Evolutionary conservation across 2,329 filamentous ascomycete species (phyloP), one percentile per base, ranked within the genome.

Genomic region (Sporothrix brunneoviolacea): DNA sequence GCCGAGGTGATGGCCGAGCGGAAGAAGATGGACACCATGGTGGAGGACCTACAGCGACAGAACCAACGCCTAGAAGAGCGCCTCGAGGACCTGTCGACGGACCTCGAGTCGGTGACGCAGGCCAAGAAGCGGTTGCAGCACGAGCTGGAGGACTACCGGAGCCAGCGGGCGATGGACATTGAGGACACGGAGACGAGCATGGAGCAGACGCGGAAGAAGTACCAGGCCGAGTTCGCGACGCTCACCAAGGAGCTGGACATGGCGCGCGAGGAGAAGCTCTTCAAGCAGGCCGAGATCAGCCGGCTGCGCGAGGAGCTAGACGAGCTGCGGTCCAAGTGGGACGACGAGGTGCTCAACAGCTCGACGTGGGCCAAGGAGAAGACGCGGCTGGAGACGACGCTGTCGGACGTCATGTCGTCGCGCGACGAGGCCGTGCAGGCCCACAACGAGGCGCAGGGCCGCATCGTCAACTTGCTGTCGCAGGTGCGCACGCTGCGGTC

Each of bases 321-420:
- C 60, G 90, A 95, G 61, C 77, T 97, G 52, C 83, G 93, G 58
- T 90, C 84, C 59, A 97, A 97, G 70, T 97, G 93, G 91, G 93
- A 98, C 62, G 89, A 97, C 60, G 91, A 98, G 69, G 89, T 97
- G 10, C 80, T 97, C 59, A 97, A 97, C 70, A 95, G 89, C 68
- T 95, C 90, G 15, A 95, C 91, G 1, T 97, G 93, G 91, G 91
- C 91, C 12, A 98, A 98, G 72, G 91, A 98, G 70, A 97, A 97
- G 74, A 80, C 89, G 15, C 84, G 91, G 15, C 77, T 98, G 36
- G 91, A 97, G 65, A 82, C 90, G 54, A 94, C 90, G 5, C 75
- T 98, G 49, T 83, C 91, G 45, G 90, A 96, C 64, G 80, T 97
- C 28, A 86, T 87, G 10, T 84, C 88, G 43, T 95, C 90, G n/a